Evolutionary conservation across 495 filamentous ascomycete genomes (phyloP), one percentile per base, ranked within the genome.

Genomic region (Penicillium arizonense): DNA sequence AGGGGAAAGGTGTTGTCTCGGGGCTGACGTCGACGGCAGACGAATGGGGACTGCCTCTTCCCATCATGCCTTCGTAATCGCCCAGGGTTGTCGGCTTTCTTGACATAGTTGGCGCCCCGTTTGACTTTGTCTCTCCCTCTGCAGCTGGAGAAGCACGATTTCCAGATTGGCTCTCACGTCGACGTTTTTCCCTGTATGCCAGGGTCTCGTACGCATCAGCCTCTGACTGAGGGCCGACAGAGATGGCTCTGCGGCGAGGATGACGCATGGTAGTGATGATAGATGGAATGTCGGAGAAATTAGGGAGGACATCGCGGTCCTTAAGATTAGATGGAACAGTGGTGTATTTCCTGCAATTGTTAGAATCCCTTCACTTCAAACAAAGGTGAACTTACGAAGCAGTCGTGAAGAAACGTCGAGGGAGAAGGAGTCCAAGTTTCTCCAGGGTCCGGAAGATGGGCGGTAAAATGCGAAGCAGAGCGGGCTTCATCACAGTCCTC

Each of bases 131-230:
- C 6, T 63, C 57, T 13, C 40, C 52, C 12, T 72, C 70, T 0
- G 47, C 50, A 0, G 52, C 44, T 4, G 71, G 65, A 13, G 67
- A 62, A 4, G 63, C 56, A 12, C 62, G 61, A 41, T 59, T 62
- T 10, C 64, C 59, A 6, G 74, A 73, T 32, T 85, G 73, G 58
- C 88, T 96, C 65, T 96, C 89, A 36, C 89, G 77, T 57, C 91
- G 77, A 56, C 81, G 82, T 59, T 90, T 84, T 65, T 95, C 89
- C 3, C 92, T 83, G 61, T 93, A 96, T n/a, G 94, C 94, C 18
- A 97, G 73, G 14, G 90, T 91, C 72, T 98, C 94, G 63, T 96
- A 96, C 6, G 92, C 94, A 68, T 98, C 94, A 3, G 94, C 94
- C 51, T 88, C 90, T 23, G 91, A 96, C 70, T 97, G 94, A 5